Evolutionary conservation across 2,329 filamentous ascomycete species (phyloP), one percentile per base, ranked within the genome.

Genomic region (Rhynchosporium secalis): DNA sequence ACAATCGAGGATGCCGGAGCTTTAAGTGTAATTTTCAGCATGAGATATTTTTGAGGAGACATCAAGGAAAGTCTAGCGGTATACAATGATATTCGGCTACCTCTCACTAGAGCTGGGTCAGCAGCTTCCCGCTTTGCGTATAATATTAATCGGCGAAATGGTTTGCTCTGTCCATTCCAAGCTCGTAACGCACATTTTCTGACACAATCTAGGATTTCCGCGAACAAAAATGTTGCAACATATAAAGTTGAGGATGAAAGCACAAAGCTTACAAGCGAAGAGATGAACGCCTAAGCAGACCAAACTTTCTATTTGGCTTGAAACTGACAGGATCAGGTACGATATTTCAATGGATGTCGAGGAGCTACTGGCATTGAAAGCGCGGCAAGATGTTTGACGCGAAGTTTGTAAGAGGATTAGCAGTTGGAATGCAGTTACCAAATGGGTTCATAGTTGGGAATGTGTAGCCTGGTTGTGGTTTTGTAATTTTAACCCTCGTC

Each of bases 181-280:
- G 6, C 4, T 28, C 20, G 36, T 54, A n/a, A 6, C n/a, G n/a
- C 2, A 8, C 4, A 46, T 4, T n/a, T n/a, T 28, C 38, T 20
- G 38, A 7, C n/a, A 9, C 36, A 41, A 33, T 54, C 26, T 33
- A 54, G 51, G 51, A 26, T 89, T 89, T 87, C 84, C 0, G 79
- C 78, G 43, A 88, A 89, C 70, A 87, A 80, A 33, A 68, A 79
- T 45, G 81, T 76, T 13, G 72, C 79, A 0, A 80, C 79, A 0
- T 89, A 89, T 74, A 85, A 84, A 69, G 86, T 89, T 0, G 80
- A 83, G 65, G 81, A 88, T 57, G 80, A 85, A 68, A 81, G 78
- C 66, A 79, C 83, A 52, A 86, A 86, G 65, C 70, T 89, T 38
- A 89, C 86, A 0, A 88, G 89, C 56, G 85, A 88, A 65, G 86